Conservation (phyloP, 768 basidiomycete genomes). For the Hemileccinum rubropunctum region DNA sequence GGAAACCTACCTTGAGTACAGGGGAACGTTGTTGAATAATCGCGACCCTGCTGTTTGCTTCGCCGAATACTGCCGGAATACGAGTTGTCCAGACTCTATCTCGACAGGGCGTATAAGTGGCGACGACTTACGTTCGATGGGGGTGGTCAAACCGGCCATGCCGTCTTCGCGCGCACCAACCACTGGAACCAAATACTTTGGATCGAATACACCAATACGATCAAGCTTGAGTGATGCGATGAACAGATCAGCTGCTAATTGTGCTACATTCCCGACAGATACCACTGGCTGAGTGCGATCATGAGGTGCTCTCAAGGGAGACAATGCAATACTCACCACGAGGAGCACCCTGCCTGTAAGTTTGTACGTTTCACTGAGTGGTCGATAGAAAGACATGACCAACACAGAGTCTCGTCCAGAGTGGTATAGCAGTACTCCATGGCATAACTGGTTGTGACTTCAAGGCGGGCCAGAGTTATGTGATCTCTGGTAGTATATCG, state of each 20-base stretch:
- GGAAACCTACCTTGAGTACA: slow-evolving; percentile 57
- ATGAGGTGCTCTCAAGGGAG: background rate
- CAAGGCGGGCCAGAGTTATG: accelerated
- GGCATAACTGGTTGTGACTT: background rate
- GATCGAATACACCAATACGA: slow-evolving; percentile 62
- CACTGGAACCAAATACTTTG: slow-evolving; percentile 64
- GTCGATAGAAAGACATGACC: slow-evolving; percentile 32
- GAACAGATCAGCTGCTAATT: slow-evolving; percentile 73
- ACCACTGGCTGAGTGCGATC: slow-evolving; percentile 56
- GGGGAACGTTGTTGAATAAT: slow-evolving; percentile 81
- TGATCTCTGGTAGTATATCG: slow-evolving; percentile 47
- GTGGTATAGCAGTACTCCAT: background rate
- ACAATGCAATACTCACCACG: slow-evolving; percentile 22
- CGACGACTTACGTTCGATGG: slow-evolving; percentile 63
- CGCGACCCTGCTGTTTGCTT: slow-evolving; percentile 44
- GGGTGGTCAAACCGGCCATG: slow-evolving; percentile 60
- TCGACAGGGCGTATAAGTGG: background rate
- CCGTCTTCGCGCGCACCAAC: slow-evolving; percentile 69
- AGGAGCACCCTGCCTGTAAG: slow-evolving; percentile 30
- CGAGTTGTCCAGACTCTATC: background rate
- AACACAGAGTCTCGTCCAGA: background rate
- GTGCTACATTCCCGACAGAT: slow-evolving; percentile 79
- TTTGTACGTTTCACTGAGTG: slow-evolving; percentile 20
- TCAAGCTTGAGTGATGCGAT: slow-evolving; percentile 62
- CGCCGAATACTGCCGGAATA: slow-evolving; percentile 58